Base-by-base conservation (phyloP, 805 yeast species). In the Limtongia smithiae region DNA sequence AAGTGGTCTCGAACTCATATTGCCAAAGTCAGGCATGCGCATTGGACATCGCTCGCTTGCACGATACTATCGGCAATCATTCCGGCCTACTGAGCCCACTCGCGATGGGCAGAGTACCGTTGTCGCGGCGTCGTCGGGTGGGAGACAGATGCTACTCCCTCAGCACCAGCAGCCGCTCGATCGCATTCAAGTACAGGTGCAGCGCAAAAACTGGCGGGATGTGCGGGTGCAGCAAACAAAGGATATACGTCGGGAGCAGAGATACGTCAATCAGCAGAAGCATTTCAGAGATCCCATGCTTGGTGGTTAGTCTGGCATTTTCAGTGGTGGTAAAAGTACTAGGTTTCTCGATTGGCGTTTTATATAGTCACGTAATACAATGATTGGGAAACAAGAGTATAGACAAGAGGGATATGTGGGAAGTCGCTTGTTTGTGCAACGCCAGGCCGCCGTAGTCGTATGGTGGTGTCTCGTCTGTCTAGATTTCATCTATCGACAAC, bases 31-130 rank as follows among this genome's bases (percentile, higher is more conserved):
- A 18, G 97, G 97, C 2, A 68, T 79, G 3, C 79, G 81, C 40
- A 78, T 85, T 0, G 95, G 96, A 0, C 96, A 91, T 65, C 74
- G 97, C 56, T 74, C 89, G 1, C 71, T 85, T 60, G 77, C 78
- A 43, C 73, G 91, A 54, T 81, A 79, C 63, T 81, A 81, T 67
- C 81, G 84, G 62, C 95, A 85, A 67, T 78, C 79, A 54, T 57
- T 76, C 41, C 70, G 73, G 22, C 68, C 74, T 1, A 83, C 79
- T 41, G 67, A 69, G 32, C 73, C 70, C 28, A 71, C 78, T 27
- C 67, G 74, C 12, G 91, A 85, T 35, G 82, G 89, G 24, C 81
- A 78, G 60, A 79, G 81, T 37, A 83, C 96, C 0, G 82, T 89
- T 33, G 77, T 86, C 22, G 80, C 87, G 3, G 87, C 83, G 34